These are phyloP conservation scores for Arthrobotrys iridis DNA, from an alignment of 2,329 filamentous ascomycete species.

Conservation along the genomic window DNA sequence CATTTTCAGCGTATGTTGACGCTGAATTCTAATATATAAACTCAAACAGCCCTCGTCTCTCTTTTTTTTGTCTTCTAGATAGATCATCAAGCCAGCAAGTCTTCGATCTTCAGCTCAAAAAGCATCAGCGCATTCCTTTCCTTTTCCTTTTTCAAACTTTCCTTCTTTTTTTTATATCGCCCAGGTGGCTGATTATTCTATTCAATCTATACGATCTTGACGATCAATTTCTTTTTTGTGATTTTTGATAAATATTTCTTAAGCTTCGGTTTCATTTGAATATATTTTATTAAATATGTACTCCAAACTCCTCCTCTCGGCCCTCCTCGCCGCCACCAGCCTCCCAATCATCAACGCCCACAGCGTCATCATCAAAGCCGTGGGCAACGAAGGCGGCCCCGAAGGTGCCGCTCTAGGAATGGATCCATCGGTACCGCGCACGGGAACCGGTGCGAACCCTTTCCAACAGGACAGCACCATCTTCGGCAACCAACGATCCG, in stretches of 20 bases:
- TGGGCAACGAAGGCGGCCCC: conserved; percentile 31
- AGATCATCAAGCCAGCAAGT: conserved; percentile 52
- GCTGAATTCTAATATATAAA: conserved; percentile 44
- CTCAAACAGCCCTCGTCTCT: background rate
- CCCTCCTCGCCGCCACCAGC: conserved; percentile 7
- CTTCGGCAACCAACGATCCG: conserved; percentile 11
- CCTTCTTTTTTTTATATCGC: background rate
- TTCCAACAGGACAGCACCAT: conserved; percentile 30
- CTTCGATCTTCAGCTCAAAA: conserved; percentile 45
- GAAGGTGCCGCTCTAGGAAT: conserved; percentile 30
- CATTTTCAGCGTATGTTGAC: too few species aligned
- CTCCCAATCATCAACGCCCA: conserved; percentile 14
- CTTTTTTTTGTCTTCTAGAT: conserved; percentile 12
- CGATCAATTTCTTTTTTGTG: background rate
- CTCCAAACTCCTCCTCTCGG: conserved; percentile 30
- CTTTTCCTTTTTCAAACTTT: conserved; percentile 7
- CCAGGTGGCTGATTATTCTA: background rate
- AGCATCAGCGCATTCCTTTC: conserved; percentile 36
- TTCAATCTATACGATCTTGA: conserved; percentile 8
- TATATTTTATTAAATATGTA: conserved; percentile 34
- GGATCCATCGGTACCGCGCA: conserved; percentile 11
- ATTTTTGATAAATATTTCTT: background rate
- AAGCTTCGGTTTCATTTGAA: background rate
- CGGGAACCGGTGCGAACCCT: conserved; percentile 2
- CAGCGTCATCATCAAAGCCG: conserved; percentile 32